Conservation (phyloP, 257 asterid genomes). For the Striga asiatica region DNA sequence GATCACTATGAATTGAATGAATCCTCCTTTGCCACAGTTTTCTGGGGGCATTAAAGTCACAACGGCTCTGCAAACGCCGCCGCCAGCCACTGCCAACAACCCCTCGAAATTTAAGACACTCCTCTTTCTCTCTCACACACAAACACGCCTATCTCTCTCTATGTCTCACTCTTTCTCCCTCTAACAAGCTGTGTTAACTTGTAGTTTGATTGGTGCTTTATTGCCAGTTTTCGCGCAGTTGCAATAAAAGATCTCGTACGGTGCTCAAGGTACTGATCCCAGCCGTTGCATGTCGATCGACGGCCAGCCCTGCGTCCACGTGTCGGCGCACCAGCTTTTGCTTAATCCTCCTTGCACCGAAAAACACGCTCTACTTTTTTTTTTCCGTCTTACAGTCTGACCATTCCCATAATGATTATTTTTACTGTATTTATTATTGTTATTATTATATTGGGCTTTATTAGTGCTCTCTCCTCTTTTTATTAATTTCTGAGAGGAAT, state of each 20-base stretch:
- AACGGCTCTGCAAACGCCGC: slow-evolving; percentile 81
- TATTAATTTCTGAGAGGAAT: slow-evolving; percentile 13
- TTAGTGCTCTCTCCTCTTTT: background rate
- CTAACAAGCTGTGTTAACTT: background rate
- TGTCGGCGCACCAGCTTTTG: slow-evolving; percentile 40
- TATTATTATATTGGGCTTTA: too few relatives aligned
- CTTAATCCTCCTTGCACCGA: slow-evolving; percentile 70
- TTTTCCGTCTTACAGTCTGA: slow-evolving; percentile 15
- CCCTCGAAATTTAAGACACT: slow-evolving; percentile 43
- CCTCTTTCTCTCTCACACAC: background rate
- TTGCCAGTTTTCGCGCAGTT: slow-evolving; percentile 54
- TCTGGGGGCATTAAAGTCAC: slow-evolving; percentile 50
- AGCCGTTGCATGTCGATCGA: slow-evolving; percentile 36
- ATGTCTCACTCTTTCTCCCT: slow-evolving; percentile 14
- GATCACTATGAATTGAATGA: too few relatives aligned
- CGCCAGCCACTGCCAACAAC: slow-evolving; percentile 49
- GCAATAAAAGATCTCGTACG: slow-evolving; percentile 25
- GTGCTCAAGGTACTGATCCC: slow-evolving; percentile 24
- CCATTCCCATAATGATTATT: slow-evolving; percentile 14
- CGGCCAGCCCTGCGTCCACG: slow-evolving; percentile 24
- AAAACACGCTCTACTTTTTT: slow-evolving; percentile 55
- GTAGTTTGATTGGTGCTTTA: background rate
- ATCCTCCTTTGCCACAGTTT: too few relatives aligned
- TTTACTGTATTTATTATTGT: too few relatives aligned
- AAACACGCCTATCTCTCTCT: too few relatives aligned